A percentile compares a stretch with the other conserved stretches of the same genome.
Evolutionary conservation across 345 rosid species (phyloP).

Genomic region (Reutealis trisperma): DNA sequence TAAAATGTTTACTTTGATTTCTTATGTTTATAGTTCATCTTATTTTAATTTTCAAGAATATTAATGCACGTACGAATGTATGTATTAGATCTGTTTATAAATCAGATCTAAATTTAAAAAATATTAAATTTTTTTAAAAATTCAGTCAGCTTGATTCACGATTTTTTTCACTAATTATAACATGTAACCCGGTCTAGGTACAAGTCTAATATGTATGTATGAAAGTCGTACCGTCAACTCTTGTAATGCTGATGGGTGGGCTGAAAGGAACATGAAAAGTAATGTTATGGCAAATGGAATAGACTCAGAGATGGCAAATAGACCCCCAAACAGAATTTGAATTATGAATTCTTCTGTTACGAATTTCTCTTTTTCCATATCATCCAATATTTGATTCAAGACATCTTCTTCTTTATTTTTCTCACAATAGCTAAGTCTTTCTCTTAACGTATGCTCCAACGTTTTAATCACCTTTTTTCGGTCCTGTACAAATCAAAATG

Average conservation of each 20-base stretch:
- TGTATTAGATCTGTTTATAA: too few relatives aligned
- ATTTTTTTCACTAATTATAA: too few relatives aligned
- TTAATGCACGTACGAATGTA: too few relatives aligned
- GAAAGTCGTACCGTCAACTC: conserved; percentile 28
- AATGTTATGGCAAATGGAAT: conserved; percentile 15
- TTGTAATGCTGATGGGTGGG: conserved; percentile 30
- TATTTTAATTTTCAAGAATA: too few relatives aligned
- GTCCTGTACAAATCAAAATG: conserved; percentile 6
- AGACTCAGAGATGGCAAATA: conserved; percentile 25
- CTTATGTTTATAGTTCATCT: too few relatives aligned
- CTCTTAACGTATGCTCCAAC: conserved; percentile 6
- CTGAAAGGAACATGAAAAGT: conserved; percentile 31
- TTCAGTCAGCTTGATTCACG: too few relatives aligned
- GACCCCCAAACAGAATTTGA: conserved; percentile 19
- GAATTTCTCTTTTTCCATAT: conserved; percentile 31
- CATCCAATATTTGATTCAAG: conserved; percentile 26
- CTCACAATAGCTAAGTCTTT: conserved; percentile 18
- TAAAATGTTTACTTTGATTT: too few relatives aligned
- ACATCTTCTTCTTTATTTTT: conserved; percentile 19
- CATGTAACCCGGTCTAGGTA: too few relatives aligned
- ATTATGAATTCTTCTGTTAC: conserved; percentile 27
- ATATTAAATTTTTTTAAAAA: too few relatives aligned
- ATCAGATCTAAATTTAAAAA: too few relatives aligned
- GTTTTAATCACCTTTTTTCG: conserved; percentile 1
- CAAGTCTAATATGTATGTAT: too few relatives aligned